Base-by-base conservation (phyloP, 306 rosid species). In the Senna tora region DNA sequence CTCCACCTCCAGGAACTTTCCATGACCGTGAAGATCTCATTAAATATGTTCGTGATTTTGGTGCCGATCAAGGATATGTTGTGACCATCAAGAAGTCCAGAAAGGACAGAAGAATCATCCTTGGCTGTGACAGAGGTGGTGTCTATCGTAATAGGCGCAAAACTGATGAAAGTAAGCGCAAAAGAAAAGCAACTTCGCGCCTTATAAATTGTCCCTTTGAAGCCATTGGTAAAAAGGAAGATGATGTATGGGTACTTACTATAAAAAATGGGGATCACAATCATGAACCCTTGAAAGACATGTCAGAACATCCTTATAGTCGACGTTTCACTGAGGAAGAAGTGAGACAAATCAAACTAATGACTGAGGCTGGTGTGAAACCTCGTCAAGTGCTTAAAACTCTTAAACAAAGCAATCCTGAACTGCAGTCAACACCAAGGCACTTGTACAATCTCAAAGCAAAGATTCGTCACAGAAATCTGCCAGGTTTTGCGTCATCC, bases 91-190 rank as follows among this genome's bases (percentile, higher is more conserved):
- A 89, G 82, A 89, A 89, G 82, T 89, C 96, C 12, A 83, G 90
- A 82, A 89, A 86, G 81, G 96, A 89, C 69, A 84, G 92, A 74
- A 85, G 92, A 76, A 92, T 89, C 80, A 89, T 89, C 72, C 92
- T 89, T 69, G 96, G 96, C 78, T 89, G 96, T 73, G 92, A 89
- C 63, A 84, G 96, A 68, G 92, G 96, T 42, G 96, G 96, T 45
- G 84, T 89, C 34, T 89, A 89, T 77, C 96, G 90, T 38, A 89
- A 87, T 55, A 87, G 96, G 76, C 90, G 90, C 65, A 89, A 89
- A 85, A 87, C 85, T 58, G 92, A 87, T 67, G 92, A 89, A 69
- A 87, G 82, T 79, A 83, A 85, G 67, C 92, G 90, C 72, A 84
- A 83, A 79, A 83, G 96, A 82, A 89, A 87, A 68, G 90, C 90